Conservation (phyloP, 2,329 filamentous ascomycete genomes). For the Rhinocladiella similis region DNA sequence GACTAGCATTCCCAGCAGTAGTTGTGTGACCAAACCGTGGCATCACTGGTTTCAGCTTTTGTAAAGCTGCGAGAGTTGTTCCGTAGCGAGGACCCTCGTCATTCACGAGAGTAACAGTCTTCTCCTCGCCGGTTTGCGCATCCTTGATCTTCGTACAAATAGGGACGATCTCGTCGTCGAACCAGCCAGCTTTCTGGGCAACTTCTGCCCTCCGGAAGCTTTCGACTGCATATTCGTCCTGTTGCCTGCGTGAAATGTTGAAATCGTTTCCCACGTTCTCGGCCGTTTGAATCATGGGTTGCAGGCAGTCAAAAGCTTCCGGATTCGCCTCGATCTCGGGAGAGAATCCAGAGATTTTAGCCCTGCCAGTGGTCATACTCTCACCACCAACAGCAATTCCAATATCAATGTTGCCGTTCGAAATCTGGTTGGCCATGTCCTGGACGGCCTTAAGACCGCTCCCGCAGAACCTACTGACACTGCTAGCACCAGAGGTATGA, state of each 20-base stretch:
- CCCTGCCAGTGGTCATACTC: slow-evolving; percentile 69
- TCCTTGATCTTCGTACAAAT: slow-evolving; percentile 79
- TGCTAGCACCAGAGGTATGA: slow-evolving; percentile 76
- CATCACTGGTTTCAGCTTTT: slow-evolving; percentile 86
- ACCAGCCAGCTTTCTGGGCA: slow-evolving; percentile 85
- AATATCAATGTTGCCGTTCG: slow-evolving; percentile 74
- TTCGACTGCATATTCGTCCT: slow-evolving; percentile 81
- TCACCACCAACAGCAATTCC: slow-evolving; percentile 87
- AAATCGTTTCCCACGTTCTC: slow-evolving; percentile 48
- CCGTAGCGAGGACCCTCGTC: slow-evolving; percentile 83
- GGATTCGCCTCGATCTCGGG: too few relatives aligned
- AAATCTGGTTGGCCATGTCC: slow-evolving; percentile 86
- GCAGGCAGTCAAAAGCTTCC: slow-evolving; percentile 34
- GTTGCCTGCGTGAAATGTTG: slow-evolving; percentile 39
- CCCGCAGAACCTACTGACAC: slow-evolving; percentile 93
- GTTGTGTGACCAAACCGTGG: slow-evolving; percentile 78
- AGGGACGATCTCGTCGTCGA: slow-evolving; percentile 89
- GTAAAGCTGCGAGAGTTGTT: slow-evolving; percentile 76
- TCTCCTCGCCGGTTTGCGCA: slow-evolving; percentile 72
- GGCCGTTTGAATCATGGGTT: slow-evolving; percentile 48
- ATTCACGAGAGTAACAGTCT: slow-evolving; percentile 61
- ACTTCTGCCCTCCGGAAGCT: slow-evolving; percentile 76
- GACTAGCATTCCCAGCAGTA: slow-evolving; percentile 88
- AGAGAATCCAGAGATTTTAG: background rate
- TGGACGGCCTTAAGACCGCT: slow-evolving; percentile 92